Evolutionary conservation across 129 eudicot species (phyloP), one percentile per base, ranked within the genome.

Genomic region (Logfia minima): DNA sequence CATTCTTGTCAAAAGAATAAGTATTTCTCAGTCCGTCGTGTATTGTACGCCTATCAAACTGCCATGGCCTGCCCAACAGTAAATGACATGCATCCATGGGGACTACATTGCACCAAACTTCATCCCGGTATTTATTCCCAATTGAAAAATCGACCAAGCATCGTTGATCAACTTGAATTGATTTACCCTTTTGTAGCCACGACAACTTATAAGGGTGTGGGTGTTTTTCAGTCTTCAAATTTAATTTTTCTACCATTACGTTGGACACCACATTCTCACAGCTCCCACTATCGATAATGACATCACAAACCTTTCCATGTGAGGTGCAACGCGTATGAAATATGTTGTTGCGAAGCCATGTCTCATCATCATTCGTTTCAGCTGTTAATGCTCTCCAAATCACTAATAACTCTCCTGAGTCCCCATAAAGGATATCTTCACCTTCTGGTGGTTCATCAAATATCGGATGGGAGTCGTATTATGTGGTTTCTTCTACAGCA

Each of bases 211-310:
- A 69, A 10, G 74, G 59, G 16, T 24, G 56, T 1, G 58, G 73
- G 18, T 69, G 74, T 69, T 69, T 69, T 43, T 69, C 59, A 4
- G 21, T 69, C 19, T 21, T 69, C 8, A 69, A 19, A 43, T 34
- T 4, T 69, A 69, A 43, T 43, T 41, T 11, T 6, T 13, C 0
- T 24, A 69, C 74, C 56, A 69, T 41, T 3, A 32, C 8, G 4
- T 41, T 59, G 0, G 74, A 69, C 2, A 69, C 59, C 37, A 41
- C 58, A 13, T 41, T 66, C 28, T 67, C 53, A 67, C 71, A 34
- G 23, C 53, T 67, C 26, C 71, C 53, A 67, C 53, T 67, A 45
- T 69, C 39, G n/a, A 45, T 70, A 70, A 70, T 45, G 13, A 70
- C 58, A 21, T 70, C 24, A 45, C 58, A 70, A 21, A 45, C 60